A percentile compares a stretch with the other conserved stretches of the same genome.
Evolutionary conservation across 2,329 filamentous ascomycete species (phyloP).

Genomic region (Alternaria dauci): DNA sequence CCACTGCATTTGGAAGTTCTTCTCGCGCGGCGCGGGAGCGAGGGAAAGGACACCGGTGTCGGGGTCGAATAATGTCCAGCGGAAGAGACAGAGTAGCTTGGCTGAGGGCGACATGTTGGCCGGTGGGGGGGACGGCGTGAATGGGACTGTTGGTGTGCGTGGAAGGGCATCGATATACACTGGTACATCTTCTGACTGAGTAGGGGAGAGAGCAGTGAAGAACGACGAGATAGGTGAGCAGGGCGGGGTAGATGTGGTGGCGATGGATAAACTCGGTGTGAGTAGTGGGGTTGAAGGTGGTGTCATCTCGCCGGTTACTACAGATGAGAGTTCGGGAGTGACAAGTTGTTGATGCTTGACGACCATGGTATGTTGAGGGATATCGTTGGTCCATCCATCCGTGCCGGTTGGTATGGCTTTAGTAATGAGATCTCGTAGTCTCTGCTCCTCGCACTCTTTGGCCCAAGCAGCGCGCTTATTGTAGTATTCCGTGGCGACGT

Average conservation of each 20-base stretch:
- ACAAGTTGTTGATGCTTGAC: background rate
- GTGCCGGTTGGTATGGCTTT: constrained; percentile 26
- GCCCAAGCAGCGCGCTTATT: constrained; percentile 25
- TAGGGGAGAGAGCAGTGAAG: constrained; percentile 19
- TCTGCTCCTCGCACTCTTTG: constrained; percentile 30
- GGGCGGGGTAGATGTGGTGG: constrained; percentile 22
- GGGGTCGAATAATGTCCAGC: constrained; percentile 37
- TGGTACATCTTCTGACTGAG: background rate
- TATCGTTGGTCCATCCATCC: constrained; percentile 23
- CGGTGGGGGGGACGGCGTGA: constrained; percentile 26
- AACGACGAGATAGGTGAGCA: constrained; percentile 2
- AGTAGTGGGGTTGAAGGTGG: background rate
- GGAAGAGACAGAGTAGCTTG: constrained; percentile 36
- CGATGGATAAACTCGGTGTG: constrained; percentile 1
- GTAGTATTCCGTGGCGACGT: constrained; percentile 27
- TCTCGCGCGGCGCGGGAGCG: constrained; percentile 24
- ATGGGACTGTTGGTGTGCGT: constrained; percentile 17
- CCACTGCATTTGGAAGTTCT: constrained; percentile 35
- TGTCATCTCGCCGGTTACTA: background rate
- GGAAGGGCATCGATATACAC: constrained; percentile 21
- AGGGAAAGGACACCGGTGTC: constrained; percentile 24
- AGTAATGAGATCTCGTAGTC: constrained; percentile 25
- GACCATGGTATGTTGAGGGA: constrained; percentile 18
- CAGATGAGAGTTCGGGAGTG: background rate
- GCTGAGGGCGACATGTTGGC: constrained; percentile 29